phyloP scores from a whole-genome alignment of 2,329 filamentous ascomycete genomes.

The Beauveria scarabaeidicola region DNA sequence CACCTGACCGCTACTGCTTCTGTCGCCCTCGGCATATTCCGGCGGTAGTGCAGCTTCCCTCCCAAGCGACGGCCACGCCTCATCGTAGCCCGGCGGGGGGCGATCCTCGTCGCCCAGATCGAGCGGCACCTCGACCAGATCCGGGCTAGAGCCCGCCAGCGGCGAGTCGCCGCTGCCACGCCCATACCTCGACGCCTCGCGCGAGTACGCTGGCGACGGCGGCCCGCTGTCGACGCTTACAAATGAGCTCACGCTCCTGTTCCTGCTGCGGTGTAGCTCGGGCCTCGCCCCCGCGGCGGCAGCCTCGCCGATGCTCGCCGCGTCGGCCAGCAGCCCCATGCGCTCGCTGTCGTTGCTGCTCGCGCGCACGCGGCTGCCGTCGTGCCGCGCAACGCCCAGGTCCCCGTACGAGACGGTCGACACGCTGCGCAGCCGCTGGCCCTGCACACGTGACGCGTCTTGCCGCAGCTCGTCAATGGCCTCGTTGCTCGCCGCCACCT shows the following conservation, averaged over 20 bases:
- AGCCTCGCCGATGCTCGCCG: conserved; percentile 49
- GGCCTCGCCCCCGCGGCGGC: conserved; percentile 24
- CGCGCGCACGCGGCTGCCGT: conserved; percentile 66
- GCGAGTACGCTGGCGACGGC: conserved; percentile 26
- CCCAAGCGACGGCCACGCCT: conserved; percentile 24
- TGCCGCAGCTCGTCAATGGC: conserved; percentile 51
- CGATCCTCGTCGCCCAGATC: conserved; percentile 34
- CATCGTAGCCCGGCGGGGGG: conserved; percentile 46
- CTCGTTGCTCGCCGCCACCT: conserved; percentile 35
- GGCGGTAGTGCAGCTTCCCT: conserved; percentile 35
- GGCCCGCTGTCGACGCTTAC: conserved; percentile 44
- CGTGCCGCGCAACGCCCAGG: conserved; percentile 66
- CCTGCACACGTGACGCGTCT: conserved; percentile 48
- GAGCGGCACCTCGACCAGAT: conserved; percentile 43
- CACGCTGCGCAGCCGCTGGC: conserved; percentile 56
- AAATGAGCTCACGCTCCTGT: conserved; percentile 44
- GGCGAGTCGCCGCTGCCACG: not conserved
- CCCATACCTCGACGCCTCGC: not conserved
- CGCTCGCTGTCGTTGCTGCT: conserved; percentile 67
- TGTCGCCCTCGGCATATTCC: conserved; percentile 33
- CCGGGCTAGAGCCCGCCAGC: conserved; percentile 40
- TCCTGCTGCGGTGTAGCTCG: conserved; percentile 31
- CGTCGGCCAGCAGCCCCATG: conserved; percentile 61
- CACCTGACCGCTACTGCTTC: not conserved
- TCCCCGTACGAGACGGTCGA: conserved; percentile 71